Conservation (phyloP, 192 early-diverging fungal genomes). For the Coemansia sp. region DNA sequence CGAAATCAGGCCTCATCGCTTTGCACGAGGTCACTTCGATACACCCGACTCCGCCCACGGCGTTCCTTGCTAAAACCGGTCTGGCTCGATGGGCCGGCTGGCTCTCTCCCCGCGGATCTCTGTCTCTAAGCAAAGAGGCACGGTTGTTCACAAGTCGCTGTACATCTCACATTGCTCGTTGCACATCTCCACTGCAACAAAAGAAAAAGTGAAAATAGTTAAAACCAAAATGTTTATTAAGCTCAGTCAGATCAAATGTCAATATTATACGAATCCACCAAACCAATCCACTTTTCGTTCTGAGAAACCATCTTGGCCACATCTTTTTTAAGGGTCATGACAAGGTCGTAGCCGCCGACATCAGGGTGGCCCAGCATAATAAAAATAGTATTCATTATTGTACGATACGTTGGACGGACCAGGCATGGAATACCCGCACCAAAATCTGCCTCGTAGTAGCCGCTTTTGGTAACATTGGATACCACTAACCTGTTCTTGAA, state of each 20-base stretch:
- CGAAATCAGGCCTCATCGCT: conserved; percentile 21
- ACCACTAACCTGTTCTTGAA: not conserved
- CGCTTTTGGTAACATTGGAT: not conserved
- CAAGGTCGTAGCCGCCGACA: not conserved
- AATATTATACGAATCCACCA: not conserved
- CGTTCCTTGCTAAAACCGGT: conserved; percentile 27
- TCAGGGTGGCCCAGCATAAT: not conserved
- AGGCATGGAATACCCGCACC: not conserved
- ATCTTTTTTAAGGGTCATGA: not conserved
- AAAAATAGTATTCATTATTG: not conserved
- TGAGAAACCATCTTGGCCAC: not conserved
- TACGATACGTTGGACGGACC: not conserved
- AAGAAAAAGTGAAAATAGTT: not conserved
- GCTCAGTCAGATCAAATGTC: not conserved
- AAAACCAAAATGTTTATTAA: no score
- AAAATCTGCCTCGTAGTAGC: not conserved
- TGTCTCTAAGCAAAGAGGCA: conserved; percentile 18
- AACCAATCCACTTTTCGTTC: not conserved
- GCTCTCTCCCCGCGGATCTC: conserved; percentile 38
- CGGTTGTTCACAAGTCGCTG: not conserved
- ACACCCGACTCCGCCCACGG: conserved; percentile 44
- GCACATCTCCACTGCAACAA: not conserved
- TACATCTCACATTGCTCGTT: not conserved
- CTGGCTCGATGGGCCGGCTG: conserved; percentile 49
- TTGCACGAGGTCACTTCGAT: conserved; percentile 50